Evolutionary conservation across 2,329 filamentous ascomycete species (phyloP).

Genomic region (Aspergillus jensenii): DNA sequence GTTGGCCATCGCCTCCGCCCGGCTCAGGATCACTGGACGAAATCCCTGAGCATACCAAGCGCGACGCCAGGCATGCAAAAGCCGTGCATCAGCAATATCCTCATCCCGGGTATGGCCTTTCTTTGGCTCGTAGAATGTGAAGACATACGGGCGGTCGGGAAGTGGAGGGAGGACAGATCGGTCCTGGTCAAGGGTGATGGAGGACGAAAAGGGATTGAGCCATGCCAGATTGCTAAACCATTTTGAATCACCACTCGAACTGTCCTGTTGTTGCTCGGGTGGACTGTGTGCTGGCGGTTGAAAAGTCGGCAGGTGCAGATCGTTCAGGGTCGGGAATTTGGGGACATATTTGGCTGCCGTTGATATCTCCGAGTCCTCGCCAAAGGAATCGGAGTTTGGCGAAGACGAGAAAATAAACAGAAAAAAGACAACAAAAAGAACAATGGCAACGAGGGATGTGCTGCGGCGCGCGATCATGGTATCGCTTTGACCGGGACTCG

Average conservation of each 20-base stretch:
- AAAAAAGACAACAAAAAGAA: conserved; percentile 44
- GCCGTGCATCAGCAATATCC: conserved; percentile 70
- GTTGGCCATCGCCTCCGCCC: conserved; percentile 79
- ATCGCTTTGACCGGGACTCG: not conserved
- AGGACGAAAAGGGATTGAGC: conserved; percentile 84
- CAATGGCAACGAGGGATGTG: conserved; percentile 42
- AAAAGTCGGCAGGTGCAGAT: conserved; percentile 64
- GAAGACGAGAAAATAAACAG: conserved; percentile 47
- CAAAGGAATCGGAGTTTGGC: conserved; percentile 23
- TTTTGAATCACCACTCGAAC: conserved; percentile 71
- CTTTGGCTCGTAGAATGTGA: conserved; percentile 84
- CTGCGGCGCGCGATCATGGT: conserved; percentile 42
- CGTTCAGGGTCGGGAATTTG: conserved; percentile 51
- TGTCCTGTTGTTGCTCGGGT: conserved; percentile 68
- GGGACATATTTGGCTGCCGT: conserved; percentile 34
- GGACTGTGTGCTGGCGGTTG: conserved; percentile 68
- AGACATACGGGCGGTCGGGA: conserved; percentile 68
- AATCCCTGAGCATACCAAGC: conserved; percentile 98
- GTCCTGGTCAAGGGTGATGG: conserved; percentile 76
- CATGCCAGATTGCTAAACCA: conserved; percentile 93
- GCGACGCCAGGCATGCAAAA: conserved; percentile 83
- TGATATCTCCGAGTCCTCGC: conserved; percentile 19
- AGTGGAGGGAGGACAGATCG: conserved; percentile 80
- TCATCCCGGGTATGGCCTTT: conserved; percentile 62
- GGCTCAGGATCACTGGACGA: conserved; percentile 75